Base-by-base conservation (phyloP, 331 rosid species). In the Phaseolus coccineus region DNA sequence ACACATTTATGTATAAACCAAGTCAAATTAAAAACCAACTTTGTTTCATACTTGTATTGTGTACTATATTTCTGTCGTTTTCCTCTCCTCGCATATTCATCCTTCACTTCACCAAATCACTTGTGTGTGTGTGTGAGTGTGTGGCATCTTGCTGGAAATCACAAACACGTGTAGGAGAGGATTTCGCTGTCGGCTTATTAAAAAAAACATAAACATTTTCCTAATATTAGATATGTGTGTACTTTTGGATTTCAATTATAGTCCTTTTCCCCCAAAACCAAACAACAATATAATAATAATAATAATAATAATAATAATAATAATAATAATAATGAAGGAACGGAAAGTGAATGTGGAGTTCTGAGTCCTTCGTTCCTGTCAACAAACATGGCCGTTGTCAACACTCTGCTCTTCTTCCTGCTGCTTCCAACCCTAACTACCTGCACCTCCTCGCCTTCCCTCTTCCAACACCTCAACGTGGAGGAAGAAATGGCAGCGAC, bases 381-480 rank as follows among this genome's bases (percentile, higher is more conserved):
- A 35, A 24, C 46, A 61, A 72, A 9, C 24, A 71, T 63, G 68
- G 33, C 24, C 53, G 48, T 13, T 28, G 42, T 33, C 61, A 30
- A n/a, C 37, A 37, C 12, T 39, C 25, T 37, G 5, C 8, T 77
- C 14, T 48, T 76, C 2, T 8, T 57, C 6, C 8, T 73, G 39
- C 8, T 73, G 39, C 50, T 74, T 25, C 65, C 61, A 4, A 8
- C 9, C 2, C 64, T 71, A 15, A 57, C 40, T 19, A 68, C 48
- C n/a, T 53, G 68, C 72, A 72, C 6, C 50, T 46, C 50, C 79
- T 33, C 55, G 22, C 2, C 66, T 51, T 39, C 85, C 28, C 66
- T 64, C n/a, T 82, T 79, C 78, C 77, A 79, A 5, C 62, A 86
- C 1, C 31, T 86, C 5, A 81, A 86, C 22, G 89, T 86, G 0